These are phyloP conservation scores for Lactarius tabidus DNA, from an alignment of 768 basidiomycete genomes.

Conservation along the genomic window DNA sequence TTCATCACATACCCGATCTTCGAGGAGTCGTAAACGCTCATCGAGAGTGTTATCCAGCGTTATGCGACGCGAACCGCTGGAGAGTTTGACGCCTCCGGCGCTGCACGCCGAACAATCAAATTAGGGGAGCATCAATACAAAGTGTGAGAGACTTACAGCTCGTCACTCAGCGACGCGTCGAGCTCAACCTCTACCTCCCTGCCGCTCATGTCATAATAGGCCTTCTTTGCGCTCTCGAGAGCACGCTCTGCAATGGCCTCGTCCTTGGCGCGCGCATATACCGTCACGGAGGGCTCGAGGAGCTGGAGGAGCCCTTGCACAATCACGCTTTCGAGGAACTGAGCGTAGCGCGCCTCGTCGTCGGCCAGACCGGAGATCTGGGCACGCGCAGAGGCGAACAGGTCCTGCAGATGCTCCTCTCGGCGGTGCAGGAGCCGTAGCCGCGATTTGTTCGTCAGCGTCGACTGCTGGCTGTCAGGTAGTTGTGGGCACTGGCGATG, in stretches of 20 bases:
- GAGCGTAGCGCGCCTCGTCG: slow-evolving; percentile 65
- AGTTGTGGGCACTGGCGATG: neutral
- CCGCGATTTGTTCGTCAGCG: slow-evolving; percentile 93
- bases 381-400: slow-evolving; percentile 71
- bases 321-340: slow-evolving; percentile 81
- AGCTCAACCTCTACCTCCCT: slow-evolving; percentile 55
- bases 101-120: slow-evolving; percentile 36
- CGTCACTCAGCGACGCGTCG: slow-evolving; percentile 57
- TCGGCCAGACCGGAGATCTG: slow-evolving; percentile 58
- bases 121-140: slow-evolving; percentile 1
- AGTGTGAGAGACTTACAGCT: slow-evolving; percentile 46
- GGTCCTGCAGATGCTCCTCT: slow-evolving; percentile 87
- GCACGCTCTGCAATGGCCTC: slow-evolving; percentile 57
- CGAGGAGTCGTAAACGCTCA: slow-evolving; percentile 81
- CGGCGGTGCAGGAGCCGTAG: slow-evolving; percentile 84
- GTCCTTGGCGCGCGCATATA: slow-evolving; percentile 70
- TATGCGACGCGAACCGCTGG: slow-evolving; percentile 70
- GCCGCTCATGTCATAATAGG: slow-evolving; percentile 79
- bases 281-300: slow-evolving; percentile 66
- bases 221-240: slow-evolving; percentile 53
- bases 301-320: slow-evolving; percentile 82
- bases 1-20: slow-evolving; percentile 66
- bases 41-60: slow-evolving; percentile 93
- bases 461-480: slow-evolving; percentile 77
- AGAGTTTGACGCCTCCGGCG: slow-evolving; percentile 81